A percentile compares a stretch with the other conserved stretches of the same genome.
Conservation (phyloP, 1,284 basidiomycete genomes). For the Ustilago sp. region DNA sequence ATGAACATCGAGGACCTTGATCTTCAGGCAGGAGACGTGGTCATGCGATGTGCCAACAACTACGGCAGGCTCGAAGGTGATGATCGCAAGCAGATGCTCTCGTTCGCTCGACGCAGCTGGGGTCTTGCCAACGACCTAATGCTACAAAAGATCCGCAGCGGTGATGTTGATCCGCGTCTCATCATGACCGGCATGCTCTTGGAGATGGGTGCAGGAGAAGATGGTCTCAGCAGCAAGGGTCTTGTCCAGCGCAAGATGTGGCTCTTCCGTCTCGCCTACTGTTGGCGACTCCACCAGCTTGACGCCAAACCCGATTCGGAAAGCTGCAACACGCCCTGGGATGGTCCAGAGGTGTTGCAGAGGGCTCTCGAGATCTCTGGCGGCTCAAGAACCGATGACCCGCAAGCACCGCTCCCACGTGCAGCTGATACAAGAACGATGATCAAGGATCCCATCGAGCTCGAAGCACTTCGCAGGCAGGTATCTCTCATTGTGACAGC, state of each 20-base stretch:
- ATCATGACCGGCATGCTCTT: conserved; percentile 51
- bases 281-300: conserved; percentile 55
- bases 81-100: conserved; percentile 52
- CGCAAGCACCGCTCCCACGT: conserved; percentile 43
- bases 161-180: conserved; percentile 55
- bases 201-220: conserved; percentile 57
- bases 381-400: conserved; percentile 30
- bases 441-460: conserved; percentile 50
- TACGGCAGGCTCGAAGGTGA: conserved; percentile 47
- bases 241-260: conserved; percentile 50
- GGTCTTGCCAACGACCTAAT: conserved; percentile 54
- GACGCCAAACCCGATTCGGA: conserved; percentile 48
- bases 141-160: conserved; percentile 51
- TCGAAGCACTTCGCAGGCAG: conserved; percentile 40
- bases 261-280: conserved; percentile 50
- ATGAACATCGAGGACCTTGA: conserved; percentile 58
- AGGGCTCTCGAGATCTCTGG: conserved; percentile 45
- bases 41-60: conserved; percentile 50
- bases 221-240: conserved; percentile 51
- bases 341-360: conserved; percentile 43
- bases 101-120: conserved; percentile 58
- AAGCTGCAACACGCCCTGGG: conserved; percentile 44
- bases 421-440: conserved; percentile 40
- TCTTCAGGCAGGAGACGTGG: conserved; percentile 44
- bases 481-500: conserved; percentile 39